Evolutionary conservation across 495 filamentous ascomycete genomes (phyloP), one percentile per base, ranked within the genome.

Genomic region (Cercophora scortea): DNA sequence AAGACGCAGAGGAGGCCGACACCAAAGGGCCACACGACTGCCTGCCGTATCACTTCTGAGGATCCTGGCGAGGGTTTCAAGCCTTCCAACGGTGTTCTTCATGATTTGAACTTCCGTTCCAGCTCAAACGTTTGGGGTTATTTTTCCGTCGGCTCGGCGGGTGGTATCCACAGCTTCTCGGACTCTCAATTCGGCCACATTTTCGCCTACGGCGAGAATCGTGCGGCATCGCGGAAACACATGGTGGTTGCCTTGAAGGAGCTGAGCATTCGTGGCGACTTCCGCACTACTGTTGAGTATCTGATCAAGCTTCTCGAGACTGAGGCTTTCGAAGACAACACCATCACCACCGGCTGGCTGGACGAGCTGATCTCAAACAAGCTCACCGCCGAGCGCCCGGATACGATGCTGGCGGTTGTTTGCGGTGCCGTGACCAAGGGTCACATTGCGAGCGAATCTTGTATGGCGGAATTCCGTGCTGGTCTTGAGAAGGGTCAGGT

Each of bases 111-210:
- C 77, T 99, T 99, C 84, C 81, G 93, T 53, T 90, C 85, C 75
- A 96, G 91, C 60, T 96, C 93, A 42, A 99, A 99, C 61, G 93
- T 96, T 39, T 99, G 93, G 93, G 93, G 93, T 78, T 99, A 99
- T 72, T 99, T 99, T 83, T 99, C 93, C 34, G 93, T 99, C 69
- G 88, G 93, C 72, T 90, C 90, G 15, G 82, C 89, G 39, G 90
- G 90, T 76, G 89, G 90, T 71, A 99, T 99, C 58, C 93, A 99
- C 82, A 95, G 87, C 66, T 99, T 95, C 78, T 96, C 93, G 4
- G 93, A 99, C 79, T 92, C 87, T 64, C 93, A 99, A 69, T 99
- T 99, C 62, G 93, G 93, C 70, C 93, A 99, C 71, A 97, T 99
- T 62, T 99, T 99, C 70, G 93, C 93, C 55, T 99, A 96, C 62